phyloP scores from a whole-genome alignment of 1,139 yeast genomes.

The Blastobotrys buckinghamii region DNA sequence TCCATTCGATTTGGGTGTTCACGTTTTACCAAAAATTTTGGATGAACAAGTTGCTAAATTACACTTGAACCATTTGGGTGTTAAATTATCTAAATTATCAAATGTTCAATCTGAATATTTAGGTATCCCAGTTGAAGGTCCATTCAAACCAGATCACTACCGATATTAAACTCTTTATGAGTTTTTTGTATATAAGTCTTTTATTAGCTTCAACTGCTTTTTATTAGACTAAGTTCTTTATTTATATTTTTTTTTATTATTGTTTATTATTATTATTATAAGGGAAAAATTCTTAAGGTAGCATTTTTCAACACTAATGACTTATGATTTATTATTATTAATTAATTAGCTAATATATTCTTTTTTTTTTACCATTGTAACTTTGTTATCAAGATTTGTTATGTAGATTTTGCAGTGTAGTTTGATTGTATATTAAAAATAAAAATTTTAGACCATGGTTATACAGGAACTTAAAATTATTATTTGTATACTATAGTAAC shows the following conservation, averaged over 20 bases:
- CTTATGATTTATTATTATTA: slow-evolving; percentile 6
- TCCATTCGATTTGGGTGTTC: slow-evolving; percentile 89
- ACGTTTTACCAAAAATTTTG: slow-evolving; percentile 95
- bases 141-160: slow-evolving; percentile 98
- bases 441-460: no score
- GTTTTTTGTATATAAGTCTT: background rate
- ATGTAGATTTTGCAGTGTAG: no score
- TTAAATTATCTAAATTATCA: slow-evolving; percentile 73
- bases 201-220: slow-evolving; percentile 24
- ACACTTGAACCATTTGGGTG: slow-evolving; percentile 95
- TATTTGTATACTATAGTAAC: no score
- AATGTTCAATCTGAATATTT: slow-evolving; percentile 89
- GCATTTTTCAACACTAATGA: slow-evolving; percentile 16
- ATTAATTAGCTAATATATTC: slow-evolving; percentile 1
- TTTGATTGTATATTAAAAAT: no score
- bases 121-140: slow-evolving; percentile 91
- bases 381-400: no score
- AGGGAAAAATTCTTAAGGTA: background rate
- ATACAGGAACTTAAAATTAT: no score
- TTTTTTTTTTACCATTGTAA: no score
- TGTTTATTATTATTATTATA: background rate
- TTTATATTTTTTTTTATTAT: slow-evolving; percentile 5
- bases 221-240: slow-evolving; percentile 1
- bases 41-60: slow-evolving; percentile 99
- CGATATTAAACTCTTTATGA: slow-evolving; percentile 60